A percentile compares a stretch with the other conserved stretches of the same genome.
Evolutionary conservation across 371 early-diverging fungal genomes (phyloP).

Genomic region (Apophysomyces variabilis): DNA sequence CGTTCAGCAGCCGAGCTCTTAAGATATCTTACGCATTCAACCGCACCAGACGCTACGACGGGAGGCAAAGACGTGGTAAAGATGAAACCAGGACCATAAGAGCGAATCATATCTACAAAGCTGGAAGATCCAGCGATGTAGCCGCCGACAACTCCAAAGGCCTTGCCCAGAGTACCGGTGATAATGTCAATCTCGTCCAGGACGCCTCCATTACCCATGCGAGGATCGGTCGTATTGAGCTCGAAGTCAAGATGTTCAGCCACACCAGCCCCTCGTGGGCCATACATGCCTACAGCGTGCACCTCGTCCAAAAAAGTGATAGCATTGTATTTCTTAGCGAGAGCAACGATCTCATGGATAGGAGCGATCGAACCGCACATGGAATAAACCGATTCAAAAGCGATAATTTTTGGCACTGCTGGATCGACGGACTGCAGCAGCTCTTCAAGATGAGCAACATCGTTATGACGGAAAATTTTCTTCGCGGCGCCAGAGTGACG

Average conservation of each 20-base stretch:
- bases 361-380: slow-evolving; percentile 94
- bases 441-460: slow-evolving; percentile 82
- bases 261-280: slow-evolving; percentile 89
- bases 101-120: slow-evolving; percentile 90
- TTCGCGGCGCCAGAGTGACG: slow-evolving; percentile 85
- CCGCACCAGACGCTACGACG: slow-evolving; percentile 84
- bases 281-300: slow-evolving; percentile 97
- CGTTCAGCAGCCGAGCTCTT: slow-evolving; percentile 78
- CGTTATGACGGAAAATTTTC: slow-evolving; percentile 90
- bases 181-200: slow-evolving; percentile 91
- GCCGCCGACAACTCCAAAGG: slow-evolving; percentile 95
- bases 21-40: slow-evolving; percentile 84
- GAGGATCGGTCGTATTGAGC: slow-evolving; percentile 48
- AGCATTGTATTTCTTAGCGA: slow-evolving; percentile 94
- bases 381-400: slow-evolving; percentile 94
- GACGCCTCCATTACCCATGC: slow-evolving; percentile 51
- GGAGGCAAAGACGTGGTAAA: slow-evolving; percentile 96
- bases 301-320: slow-evolving; percentile 96
- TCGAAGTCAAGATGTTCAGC: slow-evolving; percentile 88
- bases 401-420: slow-evolving; percentile 87
- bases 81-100: slow-evolving; percentile 96
- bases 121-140: slow-evolving; percentile 87
- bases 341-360: slow-evolving; percentile 83
- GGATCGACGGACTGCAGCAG: slow-evolving; percentile 74
- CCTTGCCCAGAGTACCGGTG: slow-evolving; percentile 96